Base-by-base conservation (phyloP, 2,329 filamentous ascomycete genomes). In the Diaporthe australafricana region DNA sequence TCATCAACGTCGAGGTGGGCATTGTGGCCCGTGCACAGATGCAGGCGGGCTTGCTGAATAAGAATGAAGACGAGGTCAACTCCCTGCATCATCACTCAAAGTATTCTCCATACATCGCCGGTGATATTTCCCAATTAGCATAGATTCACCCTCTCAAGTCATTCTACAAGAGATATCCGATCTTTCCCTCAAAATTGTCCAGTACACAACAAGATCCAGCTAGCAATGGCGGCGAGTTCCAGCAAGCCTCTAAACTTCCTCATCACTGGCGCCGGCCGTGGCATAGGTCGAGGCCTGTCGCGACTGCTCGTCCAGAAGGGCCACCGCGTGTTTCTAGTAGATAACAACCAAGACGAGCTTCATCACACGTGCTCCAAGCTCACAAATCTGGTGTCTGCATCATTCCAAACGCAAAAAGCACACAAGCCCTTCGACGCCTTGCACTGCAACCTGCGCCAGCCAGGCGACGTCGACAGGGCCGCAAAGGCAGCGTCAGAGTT, bases 241-340 rank as follows among this genome's bases (percentile, higher is more conserved):
- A 69, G 42, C 20, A 69, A 69, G 53, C 55, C 72, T 8, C 72
- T 73, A n/a, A 56, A 71, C 32, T 68, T 73, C 73, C 85, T 93
- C 75, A 85, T 93, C 80, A 93, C 91, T 25, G 91, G 89, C 53
- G 84, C 88, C 65, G 89, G 90, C 69, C 90, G 90, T 45, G 91
- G 91, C 72, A 93, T 93, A 77, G 91, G 91, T 38, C 83, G 86
- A 65, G 90, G 90, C 69, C 91, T 91, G 65, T 91, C 91, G 74
- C 85, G 72, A 48, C 78, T 80, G 1, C 80, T 85, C 7, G 78
- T 85, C 30, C 72, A 76, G 45, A 76, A 77, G 35, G 81, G 81
- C 70, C 81, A 84, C 72, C 79, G 81, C 20, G 83, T 84, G 50
- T 80, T 82, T 70, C 78, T 84, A 3, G 68, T 84, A 11, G 83